Conservation (phyloP, 1,284 basidiomycete species). For the Sanghuangporus sanghuang region DNA sequence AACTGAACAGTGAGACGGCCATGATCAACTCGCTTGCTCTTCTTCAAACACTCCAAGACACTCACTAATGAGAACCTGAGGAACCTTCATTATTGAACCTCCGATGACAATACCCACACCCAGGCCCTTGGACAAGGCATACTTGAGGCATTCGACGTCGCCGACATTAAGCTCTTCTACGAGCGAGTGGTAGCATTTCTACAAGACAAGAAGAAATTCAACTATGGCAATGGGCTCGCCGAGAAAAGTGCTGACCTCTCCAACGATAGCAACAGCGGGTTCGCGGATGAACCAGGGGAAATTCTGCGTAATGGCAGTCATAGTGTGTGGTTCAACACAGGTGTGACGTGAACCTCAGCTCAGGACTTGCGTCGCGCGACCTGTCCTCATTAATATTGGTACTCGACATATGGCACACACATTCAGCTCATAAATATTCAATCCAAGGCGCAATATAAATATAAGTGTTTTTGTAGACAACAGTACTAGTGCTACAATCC, state of each 20-base stretch:
- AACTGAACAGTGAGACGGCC: conserved; percentile 34
- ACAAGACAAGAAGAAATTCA: conserved; percentile 6
- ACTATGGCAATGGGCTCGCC: not conserved
- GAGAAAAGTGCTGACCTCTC: conserved; percentile 49
- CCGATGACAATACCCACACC: conserved; percentile 92
- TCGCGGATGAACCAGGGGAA: conserved; percentile 81
- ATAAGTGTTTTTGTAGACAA: too few relatives aligned
- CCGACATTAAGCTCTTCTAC: conserved; percentile 85
- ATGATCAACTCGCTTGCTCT: not conserved
- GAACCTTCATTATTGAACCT: conserved; percentile 93
- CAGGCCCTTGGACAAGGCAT: conserved; percentile 87
- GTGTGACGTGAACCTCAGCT: not conserved
- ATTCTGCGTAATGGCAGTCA: conserved; percentile 68
- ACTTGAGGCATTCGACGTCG: conserved; percentile 86
- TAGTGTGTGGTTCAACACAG: conserved; percentile 23
- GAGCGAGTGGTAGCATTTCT: conserved; percentile 90
- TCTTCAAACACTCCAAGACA: conserved; percentile 17
- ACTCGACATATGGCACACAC: not conserved
- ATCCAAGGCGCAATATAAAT: too few relatives aligned
- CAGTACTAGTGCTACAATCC: too few relatives aligned
- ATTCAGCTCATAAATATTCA: too few relatives aligned
- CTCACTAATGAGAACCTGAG: conserved; percentile 77
- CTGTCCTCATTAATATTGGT: not conserved
- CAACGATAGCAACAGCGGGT: conserved; percentile 77
- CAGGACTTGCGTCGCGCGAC: not conserved